Conservation (phyloP, 805 yeast species). For the Metschnikowia amazonensis region DNA sequence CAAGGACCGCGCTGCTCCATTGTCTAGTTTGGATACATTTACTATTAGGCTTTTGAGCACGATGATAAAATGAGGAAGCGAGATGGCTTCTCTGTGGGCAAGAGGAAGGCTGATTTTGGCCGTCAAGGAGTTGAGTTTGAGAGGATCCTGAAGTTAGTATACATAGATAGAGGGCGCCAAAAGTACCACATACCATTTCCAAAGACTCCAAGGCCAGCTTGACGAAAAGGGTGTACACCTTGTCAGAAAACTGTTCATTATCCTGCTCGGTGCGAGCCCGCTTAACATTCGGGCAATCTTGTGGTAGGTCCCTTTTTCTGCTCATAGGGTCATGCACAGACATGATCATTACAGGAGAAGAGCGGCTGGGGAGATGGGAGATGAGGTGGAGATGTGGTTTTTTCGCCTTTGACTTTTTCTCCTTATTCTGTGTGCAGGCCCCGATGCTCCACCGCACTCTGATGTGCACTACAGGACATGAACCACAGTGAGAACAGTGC, state of each 20-base stretch:
- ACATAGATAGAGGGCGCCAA: too few species aligned
- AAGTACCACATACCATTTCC: conserved; percentile 44
- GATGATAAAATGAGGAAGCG: conserved; percentile 48
- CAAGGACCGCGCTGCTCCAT: conserved; percentile 47
- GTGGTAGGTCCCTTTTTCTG: conserved; percentile 26
- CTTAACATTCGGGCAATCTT: conserved; percentile 19
- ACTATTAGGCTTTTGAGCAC: conserved; percentile 57
- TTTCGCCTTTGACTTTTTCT: conserved; percentile 7
- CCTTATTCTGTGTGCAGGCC: conserved; percentile 3
- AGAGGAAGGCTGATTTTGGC: conserved; percentile 54
- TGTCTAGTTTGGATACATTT: conserved; percentile 67
- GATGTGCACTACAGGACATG: not conserved
- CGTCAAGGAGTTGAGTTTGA: conserved; percentile 57
- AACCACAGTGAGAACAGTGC: too few species aligned
- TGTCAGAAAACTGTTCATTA: conserved; percentile 28
- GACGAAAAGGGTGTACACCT: conserved; percentile 46
- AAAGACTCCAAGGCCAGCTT: conserved; percentile 66
- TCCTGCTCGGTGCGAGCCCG: conserved; percentile 18
- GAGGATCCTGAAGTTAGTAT: conserved; percentile 35
- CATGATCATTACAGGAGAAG: conserved; percentile 29
- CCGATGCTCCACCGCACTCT: conserved; percentile 1
- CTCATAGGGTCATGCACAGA: conserved; percentile 36
- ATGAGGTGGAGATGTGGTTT: conserved; percentile 12
- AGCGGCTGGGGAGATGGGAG: conserved; percentile 7
- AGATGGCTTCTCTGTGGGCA: conserved; percentile 50